Percentiles rank a stretch among this genome's conserved stretches.
phyloP scores from a whole-genome alignment of 768 basidiomycete species.

The Naganishia randhawae region DNA sequence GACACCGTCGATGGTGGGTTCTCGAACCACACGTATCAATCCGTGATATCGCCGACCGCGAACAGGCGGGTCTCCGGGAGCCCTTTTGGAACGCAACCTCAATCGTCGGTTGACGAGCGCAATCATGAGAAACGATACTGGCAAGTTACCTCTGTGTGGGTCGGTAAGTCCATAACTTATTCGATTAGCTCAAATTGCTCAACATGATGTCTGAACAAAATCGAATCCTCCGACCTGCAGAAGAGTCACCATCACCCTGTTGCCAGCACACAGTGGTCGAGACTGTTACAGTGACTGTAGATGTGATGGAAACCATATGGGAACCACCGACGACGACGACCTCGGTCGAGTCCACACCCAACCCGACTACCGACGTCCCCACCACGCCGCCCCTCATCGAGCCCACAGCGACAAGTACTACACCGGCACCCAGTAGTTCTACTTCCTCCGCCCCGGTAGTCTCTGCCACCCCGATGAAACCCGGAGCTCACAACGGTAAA shows the following conservation, averaged over 20 bases:
- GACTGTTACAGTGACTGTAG: neutral
- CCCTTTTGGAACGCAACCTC: neutral
- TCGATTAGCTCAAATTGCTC: neutral
- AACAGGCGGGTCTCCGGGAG: neutral
- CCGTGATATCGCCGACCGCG: too few relatives aligned
- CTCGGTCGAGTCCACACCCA: too few relatives aligned
- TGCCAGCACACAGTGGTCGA: neutral
- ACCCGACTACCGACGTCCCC: neutral
- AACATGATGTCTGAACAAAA: neutral
- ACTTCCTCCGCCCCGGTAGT: neutral
- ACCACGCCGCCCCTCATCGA: neutral
- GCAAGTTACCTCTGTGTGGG: constrained; percentile 5
- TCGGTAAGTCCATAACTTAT: neutral
- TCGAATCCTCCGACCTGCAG: neutral
- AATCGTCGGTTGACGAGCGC: neutral
- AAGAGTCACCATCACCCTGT: neutral
- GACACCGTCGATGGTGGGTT: neutral
- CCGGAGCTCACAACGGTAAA: constrained; percentile 10
- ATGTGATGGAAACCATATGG: neutral
- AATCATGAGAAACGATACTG: constrained; percentile 13
- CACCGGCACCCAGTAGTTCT: neutral
- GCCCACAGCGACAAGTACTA: neutral
- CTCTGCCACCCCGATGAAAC: neutral
- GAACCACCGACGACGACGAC: neutral
- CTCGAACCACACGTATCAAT: neutral